phyloP scores from a whole-genome alignment of 2,329 filamentous ascomycete genomes.

The Uncinocarpus reesii region DNA sequence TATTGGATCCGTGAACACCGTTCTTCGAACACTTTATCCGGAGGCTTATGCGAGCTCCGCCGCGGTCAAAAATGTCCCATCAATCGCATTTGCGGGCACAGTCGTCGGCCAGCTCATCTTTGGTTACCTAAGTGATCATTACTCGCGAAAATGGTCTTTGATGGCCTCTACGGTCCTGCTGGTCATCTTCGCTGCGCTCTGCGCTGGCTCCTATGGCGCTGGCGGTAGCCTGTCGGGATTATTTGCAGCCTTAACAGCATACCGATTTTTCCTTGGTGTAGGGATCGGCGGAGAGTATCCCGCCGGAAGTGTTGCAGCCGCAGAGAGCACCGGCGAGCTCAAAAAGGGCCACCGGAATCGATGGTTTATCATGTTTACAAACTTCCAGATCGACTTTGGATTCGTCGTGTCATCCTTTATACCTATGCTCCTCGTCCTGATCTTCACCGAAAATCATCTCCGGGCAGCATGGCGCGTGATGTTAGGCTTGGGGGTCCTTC shows the following conservation, averaged over 20 bases:
- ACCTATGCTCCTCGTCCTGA: conserved; percentile 54
- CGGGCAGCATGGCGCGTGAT: conserved; percentile 72
- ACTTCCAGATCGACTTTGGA: conserved; percentile 74
- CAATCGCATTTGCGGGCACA: conserved; percentile 54
- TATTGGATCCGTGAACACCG: conserved; percentile 77
- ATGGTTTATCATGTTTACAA: conserved; percentile 87
- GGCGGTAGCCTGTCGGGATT: conserved; percentile 59
- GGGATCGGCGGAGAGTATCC: conserved; percentile 58
- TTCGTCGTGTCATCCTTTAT: conserved; percentile 74
- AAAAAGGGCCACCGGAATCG: conserved; percentile 71
- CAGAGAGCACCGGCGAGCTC: conserved; percentile 74
- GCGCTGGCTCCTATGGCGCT: conserved; percentile 65
- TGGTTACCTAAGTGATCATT: conserved; percentile 55
- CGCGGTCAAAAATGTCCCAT: conserved; percentile 63
- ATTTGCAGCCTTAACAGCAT: conserved; percentile 68
- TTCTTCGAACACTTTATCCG: conserved; percentile 59
- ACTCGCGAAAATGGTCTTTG: conserved; percentile 72
- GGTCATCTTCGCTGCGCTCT: conserved; percentile 71
- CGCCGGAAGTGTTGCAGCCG: conserved; percentile 65
- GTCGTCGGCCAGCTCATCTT: conserved; percentile 26
- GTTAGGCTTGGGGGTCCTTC: conserved; percentile 68
- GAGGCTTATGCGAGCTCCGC: conserved; percentile 56
- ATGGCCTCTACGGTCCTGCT: conserved; percentile 73
- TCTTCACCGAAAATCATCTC: conserved; percentile 52
- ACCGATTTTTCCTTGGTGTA: conserved; percentile 70